These are phyloP conservation scores for Knoxia roxburghii DNA, from an alignment of 257 asterid species.

Conservation along the genomic window DNA sequence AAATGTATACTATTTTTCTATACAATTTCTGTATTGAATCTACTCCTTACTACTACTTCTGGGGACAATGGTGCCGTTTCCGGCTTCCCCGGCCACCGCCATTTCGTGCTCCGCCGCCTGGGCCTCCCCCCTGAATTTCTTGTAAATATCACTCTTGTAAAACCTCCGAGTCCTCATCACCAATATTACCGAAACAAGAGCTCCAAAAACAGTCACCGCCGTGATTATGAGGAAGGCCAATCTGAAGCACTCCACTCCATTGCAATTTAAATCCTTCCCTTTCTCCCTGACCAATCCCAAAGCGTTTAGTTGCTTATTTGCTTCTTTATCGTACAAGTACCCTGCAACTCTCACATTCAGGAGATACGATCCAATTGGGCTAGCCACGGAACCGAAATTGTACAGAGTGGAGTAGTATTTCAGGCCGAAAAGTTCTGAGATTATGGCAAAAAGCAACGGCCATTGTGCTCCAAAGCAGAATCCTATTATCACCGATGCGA, in stretches of 20 bases:
- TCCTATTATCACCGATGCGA: slow-evolving; percentile 71
- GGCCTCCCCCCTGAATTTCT: slow-evolving; percentile 45
- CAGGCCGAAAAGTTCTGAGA: slow-evolving; percentile 73
- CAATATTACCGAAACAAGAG: slow-evolving; percentile 45
- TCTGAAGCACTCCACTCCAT: slow-evolving; percentile 48
- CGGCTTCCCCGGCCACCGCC: slow-evolving; percentile 5
- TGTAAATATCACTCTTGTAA: slow-evolving; percentile 66
- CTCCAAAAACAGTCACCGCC: slow-evolving; percentile 53
- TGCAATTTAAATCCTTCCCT: slow-evolving; percentile 54
- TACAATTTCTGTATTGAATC: neutral
- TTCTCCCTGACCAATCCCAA: slow-evolving; percentile 20
- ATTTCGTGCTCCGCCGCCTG: slow-evolving; percentile 25
- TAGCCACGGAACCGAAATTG: slow-evolving; percentile 73
- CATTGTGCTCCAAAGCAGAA: slow-evolving; percentile 88
- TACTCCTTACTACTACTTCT: neutral
- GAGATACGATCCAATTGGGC: slow-evolving; percentile 66
- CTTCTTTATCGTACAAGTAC: slow-evolving; percentile 59
- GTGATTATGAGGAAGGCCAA: slow-evolving; percentile 63
- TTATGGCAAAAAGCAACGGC: slow-evolving; percentile 75
- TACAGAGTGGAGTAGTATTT: slow-evolving; percentile 73
- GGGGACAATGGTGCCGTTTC: slow-evolving; percentile 12
- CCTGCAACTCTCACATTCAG: slow-evolving; percentile 62
- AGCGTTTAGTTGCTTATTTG: slow-evolving; percentile 42
- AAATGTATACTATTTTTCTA: too few relatives aligned
- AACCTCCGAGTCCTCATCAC: slow-evolving; percentile 60